Evolutionary conservation across 306 rosid species (phyloP).

Genomic region (Casuarina cunninghamiana): DNA sequence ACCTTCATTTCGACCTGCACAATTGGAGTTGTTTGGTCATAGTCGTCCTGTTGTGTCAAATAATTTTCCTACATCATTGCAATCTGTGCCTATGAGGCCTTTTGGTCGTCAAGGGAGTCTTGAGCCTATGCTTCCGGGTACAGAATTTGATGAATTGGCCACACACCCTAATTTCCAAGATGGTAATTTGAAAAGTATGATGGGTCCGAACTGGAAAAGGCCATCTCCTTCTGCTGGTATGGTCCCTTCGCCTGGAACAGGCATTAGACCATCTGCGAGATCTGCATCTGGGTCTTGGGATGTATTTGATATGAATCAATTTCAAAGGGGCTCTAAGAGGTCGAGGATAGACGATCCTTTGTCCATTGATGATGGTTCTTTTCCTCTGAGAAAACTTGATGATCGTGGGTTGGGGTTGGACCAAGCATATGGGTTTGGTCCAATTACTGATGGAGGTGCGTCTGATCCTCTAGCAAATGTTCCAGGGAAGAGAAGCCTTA

Average conservation of each 20-base stretch:
- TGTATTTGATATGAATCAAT: conserved; percentile 67
- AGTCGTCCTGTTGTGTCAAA: conserved; percentile 61
- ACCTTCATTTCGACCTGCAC: conserved; percentile 61
- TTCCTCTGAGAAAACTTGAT: conserved; percentile 57
- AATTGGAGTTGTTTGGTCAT: conserved; percentile 63
- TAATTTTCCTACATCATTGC: conserved; percentile 65
- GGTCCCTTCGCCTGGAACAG: conserved; percentile 69
- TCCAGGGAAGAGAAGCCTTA: conserved; percentile 53
- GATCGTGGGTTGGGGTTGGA: conserved; percentile 57
- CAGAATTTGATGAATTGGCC: conserved; percentile 61
- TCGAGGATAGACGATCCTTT: conserved; percentile 65
- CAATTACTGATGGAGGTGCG: conserved; percentile 41
- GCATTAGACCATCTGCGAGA: conserved; percentile 55
- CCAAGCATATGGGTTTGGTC: conserved; percentile 55
- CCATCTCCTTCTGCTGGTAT: conserved; percentile 75
- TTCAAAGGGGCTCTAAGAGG: conserved; percentile 79
- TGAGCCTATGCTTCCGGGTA: conserved; percentile 60
- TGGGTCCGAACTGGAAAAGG: conserved; percentile 82
- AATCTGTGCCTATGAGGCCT: conserved; percentile 59
- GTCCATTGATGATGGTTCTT: conserved; percentile 52
- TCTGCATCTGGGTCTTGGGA: conserved; percentile 76
- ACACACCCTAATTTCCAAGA: conserved; percentile 62
- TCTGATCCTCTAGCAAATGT: conserved; percentile 47
- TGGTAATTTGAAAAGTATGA: conserved; percentile 58
- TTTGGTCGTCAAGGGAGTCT: conserved; percentile 75